These are phyloP conservation scores for Leishmania mexicana DNA, from an alignment of 208 protist genomes.

Conservation along the genomic window DNA sequence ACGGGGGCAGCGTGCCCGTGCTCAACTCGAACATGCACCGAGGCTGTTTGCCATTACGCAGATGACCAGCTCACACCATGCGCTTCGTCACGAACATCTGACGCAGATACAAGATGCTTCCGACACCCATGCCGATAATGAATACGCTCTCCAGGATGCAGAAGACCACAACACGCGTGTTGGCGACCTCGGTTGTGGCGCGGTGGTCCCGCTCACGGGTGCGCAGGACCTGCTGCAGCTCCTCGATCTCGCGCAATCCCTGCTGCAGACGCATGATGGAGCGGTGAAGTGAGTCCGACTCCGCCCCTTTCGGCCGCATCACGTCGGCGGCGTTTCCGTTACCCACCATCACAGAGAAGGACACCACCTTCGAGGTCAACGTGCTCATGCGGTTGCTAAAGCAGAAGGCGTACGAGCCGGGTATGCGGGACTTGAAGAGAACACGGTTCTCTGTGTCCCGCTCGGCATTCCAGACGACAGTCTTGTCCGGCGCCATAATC, in stretches of 20 bases:
- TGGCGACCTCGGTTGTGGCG: conserved; percentile 79
- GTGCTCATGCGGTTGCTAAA: conserved; percentile 91
- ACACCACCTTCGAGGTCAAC: conserved; percentile 77
- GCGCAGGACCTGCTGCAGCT: conserved; percentile 76
- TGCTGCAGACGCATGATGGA: conserved; percentile 67
- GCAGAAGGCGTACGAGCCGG: conserved; percentile 81
- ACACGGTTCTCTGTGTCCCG: conserved; percentile 66
- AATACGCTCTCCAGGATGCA: conserved; percentile 73
- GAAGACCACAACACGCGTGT: conserved; percentile 83
- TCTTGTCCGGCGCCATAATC: conserved; percentile 55
- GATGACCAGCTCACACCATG: conserved; percentile 49
- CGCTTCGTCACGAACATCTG: conserved; percentile 79
- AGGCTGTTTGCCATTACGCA: not conserved
- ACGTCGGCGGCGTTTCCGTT: conserved; percentile 16
- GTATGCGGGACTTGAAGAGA: conserved; percentile 73
- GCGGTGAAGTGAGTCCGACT: conserved; percentile 56
- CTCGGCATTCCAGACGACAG: conserved; percentile 59
- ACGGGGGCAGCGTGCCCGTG: not conserved
- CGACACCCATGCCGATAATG: conserved; percentile 66
- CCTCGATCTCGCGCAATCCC: conserved; percentile 72
- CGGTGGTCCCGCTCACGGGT: conserved; percentile 75
- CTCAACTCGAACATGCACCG: not conserved
- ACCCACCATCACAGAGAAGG: conserved; percentile 69
- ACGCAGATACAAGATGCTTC: conserved; percentile 79
- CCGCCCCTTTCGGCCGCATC: conserved; percentile 3